A percentile compares a stretch with the other conserved stretches of the same genome.
phyloP scores from a whole-genome alignment of 148 eudicot genomes.

The Camellia lanceoleosa region DNA sequence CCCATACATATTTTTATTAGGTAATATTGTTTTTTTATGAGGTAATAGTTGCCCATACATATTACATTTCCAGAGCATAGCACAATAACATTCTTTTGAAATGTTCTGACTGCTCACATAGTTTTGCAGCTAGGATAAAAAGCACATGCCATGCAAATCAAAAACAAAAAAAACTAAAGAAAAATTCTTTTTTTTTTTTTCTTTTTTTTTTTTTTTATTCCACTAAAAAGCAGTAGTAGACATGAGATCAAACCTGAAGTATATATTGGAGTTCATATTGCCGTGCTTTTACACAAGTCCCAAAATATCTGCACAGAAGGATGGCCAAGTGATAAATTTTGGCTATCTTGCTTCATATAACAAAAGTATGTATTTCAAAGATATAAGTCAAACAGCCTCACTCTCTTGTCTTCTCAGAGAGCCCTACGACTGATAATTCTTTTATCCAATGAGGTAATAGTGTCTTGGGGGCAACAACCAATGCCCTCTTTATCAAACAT shows the following conservation, averaged over 20 bases:
- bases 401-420: constrained; percentile 80
- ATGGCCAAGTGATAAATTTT: neutral
- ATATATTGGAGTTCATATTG: constrained; percentile 89
- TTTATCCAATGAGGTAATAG: constrained; percentile 95
- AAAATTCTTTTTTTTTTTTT: too few relatives aligned
- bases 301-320: constrained; percentile 61
- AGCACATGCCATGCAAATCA: neutral
- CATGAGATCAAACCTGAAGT: constrained; percentile 63
- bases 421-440: constrained; percentile 75
- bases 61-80: neutral
- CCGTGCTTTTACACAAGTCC: constrained; percentile 59
- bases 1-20: neutral
- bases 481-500: constrained; percentile 58
- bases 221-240: neutral
- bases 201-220: neutral
- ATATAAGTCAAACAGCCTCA: constrained; percentile 37
- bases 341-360: neutral
- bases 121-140: neutral
- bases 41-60: neutral
- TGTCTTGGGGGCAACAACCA: constrained; percentile 95
- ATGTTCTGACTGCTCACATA: neutral
- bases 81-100: neutral
- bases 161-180: neutral
- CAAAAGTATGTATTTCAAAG: neutral
- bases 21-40: too few relatives aligned